Conservation (phyloP, 2,329 filamentous ascomycete genomes). For the Coniosporium tulheliwenetii region DNA sequence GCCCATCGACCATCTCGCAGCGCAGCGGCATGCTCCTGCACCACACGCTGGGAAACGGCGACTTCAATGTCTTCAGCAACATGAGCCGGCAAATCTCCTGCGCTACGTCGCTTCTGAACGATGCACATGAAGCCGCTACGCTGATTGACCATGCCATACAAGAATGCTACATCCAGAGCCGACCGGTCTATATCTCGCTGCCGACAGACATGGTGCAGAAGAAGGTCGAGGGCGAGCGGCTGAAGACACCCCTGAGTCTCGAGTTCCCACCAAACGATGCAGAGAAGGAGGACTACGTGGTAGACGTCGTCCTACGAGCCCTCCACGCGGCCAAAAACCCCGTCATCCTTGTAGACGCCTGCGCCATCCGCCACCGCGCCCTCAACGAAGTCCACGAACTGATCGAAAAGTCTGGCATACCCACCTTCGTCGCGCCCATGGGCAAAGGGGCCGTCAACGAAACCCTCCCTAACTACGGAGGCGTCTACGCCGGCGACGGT, state of each 20-base stretch:
- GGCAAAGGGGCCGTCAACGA: constrained; percentile 77
- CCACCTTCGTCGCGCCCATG: constrained; percentile 81
- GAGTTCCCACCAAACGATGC: constrained; percentile 47
- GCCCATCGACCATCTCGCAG: constrained; percentile 24
- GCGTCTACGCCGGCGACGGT: constrained; percentile 71
- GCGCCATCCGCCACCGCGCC: constrained; percentile 62
- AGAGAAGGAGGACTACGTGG: constrained; percentile 67
- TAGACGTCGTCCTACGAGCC: constrained; percentile 60
- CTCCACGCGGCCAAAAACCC: constrained; percentile 60
- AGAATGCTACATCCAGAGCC: constrained; percentile 56
- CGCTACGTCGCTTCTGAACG: constrained; percentile 53
- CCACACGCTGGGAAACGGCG: constrained; percentile 37
- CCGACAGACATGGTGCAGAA: constrained; percentile 67
- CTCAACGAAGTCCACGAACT: constrained; percentile 58
- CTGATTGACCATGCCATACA: constrained; percentile 66
- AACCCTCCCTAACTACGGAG: constrained; percentile 57
- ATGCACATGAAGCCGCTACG: constrained; percentile 51
- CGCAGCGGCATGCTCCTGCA: constrained; percentile 26
- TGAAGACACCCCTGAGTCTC: constrained; percentile 57
- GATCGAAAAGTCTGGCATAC: constrained; percentile 56
- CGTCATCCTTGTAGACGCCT: constrained; percentile 69
- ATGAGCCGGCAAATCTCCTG: constrained; percentile 63
- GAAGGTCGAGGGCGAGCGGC: constrained; percentile 57
- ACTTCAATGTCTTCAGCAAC: constrained; percentile 69
- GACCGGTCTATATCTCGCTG: constrained; percentile 71